These are phyloP conservation scores for Elasticomyces elasticus DNA, from an alignment of 495 filamentous ascomycete genomes.

Conservation along the genomic window DNA sequence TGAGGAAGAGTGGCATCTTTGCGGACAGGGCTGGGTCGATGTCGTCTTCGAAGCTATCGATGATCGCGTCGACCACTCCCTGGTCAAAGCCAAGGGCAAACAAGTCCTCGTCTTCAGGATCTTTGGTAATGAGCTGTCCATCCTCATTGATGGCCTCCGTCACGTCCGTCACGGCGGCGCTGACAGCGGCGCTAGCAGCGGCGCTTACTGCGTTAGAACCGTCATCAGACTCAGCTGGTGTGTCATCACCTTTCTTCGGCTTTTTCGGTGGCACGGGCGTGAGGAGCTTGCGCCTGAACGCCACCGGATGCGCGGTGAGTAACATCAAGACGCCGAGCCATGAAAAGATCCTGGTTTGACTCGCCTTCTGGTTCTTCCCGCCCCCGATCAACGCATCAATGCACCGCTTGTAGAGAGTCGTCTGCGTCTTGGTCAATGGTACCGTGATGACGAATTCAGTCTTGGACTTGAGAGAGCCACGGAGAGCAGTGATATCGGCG, in stretches of 20 bases:
- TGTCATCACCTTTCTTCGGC: neutral
- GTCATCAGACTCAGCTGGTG: neutral
- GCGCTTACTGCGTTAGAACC: neutral
- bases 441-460: slow-evolving; percentile 72
- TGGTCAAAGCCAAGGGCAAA: slow-evolving; percentile 40
- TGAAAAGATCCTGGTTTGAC: slow-evolving; percentile 35
- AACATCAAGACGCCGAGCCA: slow-evolving; percentile 50
- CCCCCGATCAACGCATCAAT: slow-evolving; percentile 27
- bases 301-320: slow-evolving; percentile 66
- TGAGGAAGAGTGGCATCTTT: slow-evolving; percentile 54
- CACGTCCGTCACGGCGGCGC: neutral
- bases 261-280: slow-evolving; percentile 9
- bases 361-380: slow-evolving; percentile 18
- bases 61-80: slow-evolving; percentile 44
- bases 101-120: slow-evolving; percentile 46
- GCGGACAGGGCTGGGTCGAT: slow-evolving; percentile 28
- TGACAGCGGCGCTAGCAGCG: neutral
- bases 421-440: slow-evolving; percentile 58
- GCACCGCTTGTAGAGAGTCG: slow-evolving; percentile 51
- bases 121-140: slow-evolving; percentile 33
- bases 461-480: slow-evolving; percentile 56
- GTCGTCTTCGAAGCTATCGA: slow-evolving; percentile 16
- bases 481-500: slow-evolving; percentile 56
- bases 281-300: slow-evolving; percentile 49
- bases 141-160: no score